phyloP scores from a whole-genome alignment of 2,329 filamentous ascomycete genomes.

The Alternaria burnsii region DNA sequence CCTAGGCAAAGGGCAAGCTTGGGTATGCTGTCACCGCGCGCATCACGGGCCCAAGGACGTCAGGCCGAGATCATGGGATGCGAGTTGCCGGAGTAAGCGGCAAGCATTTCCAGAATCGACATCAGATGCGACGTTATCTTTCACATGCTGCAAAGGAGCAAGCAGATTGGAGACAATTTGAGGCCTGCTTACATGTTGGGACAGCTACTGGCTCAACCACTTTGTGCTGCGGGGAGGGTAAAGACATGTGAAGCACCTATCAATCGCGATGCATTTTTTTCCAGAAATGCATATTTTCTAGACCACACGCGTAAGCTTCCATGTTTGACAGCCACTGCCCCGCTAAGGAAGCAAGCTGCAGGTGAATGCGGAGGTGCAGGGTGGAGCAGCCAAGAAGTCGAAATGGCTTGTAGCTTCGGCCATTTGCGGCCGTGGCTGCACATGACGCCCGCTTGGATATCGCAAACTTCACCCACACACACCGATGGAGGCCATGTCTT shows the following conservation, averaged over 20 bases:
- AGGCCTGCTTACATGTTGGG: conserved; percentile 13
- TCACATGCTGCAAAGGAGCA: conserved; percentile 17
- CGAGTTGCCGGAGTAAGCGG: conserved; percentile 32
- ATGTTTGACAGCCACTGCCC: conserved; percentile 7
- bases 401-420: conserved; percentile 23
- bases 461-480: conserved; percentile 8
- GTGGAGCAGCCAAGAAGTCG: conserved; percentile 19
- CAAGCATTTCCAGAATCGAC: not conserved
- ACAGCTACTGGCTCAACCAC: conserved; percentile 12
- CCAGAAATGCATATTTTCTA: not conserved
- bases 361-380: conserved; percentile 18
- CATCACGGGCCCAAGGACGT: conserved; percentile 18
- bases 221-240: not conserved
- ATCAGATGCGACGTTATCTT: not conserved
- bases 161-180: not conserved
- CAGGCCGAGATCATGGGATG: conserved; percentile 30
- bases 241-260: not conserved
- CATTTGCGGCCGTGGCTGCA: conserved; percentile 19
- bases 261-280: not conserved
- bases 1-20: conserved; percentile 6
- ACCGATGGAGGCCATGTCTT: conserved; percentile 7
- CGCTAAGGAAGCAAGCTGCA: conserved; percentile 8
- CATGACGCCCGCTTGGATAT: conserved; percentile 2
- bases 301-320: not conserved
- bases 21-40: conserved; percentile 20